Evolutionary conservation across 179 eudicot species (phyloP).

Genomic region (Spinacia oleracea): DNA sequence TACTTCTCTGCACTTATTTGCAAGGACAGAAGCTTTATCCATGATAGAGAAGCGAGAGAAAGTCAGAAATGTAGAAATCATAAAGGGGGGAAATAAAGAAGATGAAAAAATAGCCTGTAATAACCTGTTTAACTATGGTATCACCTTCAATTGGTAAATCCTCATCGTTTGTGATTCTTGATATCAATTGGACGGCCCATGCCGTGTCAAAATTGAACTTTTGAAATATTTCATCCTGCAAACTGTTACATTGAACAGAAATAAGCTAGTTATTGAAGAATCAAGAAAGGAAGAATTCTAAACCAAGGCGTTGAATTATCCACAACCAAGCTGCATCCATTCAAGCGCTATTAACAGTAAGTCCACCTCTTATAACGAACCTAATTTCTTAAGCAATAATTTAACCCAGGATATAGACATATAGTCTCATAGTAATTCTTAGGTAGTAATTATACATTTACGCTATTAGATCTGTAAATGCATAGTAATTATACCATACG

Average conservation of each 20-base stretch:
- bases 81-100: neutral
- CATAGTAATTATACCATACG: too few species aligned
- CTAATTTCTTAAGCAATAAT: neutral
- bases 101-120: constrained; percentile 2
- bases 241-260: constrained; percentile 46
- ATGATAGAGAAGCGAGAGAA: constrained; percentile 20
- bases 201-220: constrained; percentile 92
- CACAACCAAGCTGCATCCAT: neutral
- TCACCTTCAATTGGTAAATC: constrained; percentile 87
- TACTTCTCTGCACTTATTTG: constrained; percentile 92
- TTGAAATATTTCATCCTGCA: constrained; percentile 98
- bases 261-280: constrained; percentile 3
- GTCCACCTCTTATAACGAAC: neutral
- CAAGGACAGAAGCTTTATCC: constrained; percentile 67
- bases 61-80: constrained; percentile 19
- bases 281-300: neutral
- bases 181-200: constrained; percentile 86
- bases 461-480: too few species aligned
- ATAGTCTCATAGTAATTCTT: neutral
- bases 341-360: neutral
- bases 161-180: constrained; percentile 75
- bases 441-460: too few species aligned
- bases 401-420: neutral
- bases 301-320: neutral
- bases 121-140: constrained; percentile 80